phyloP scores from a whole-genome alignment of 768 basidiomycete genomes.

The Tylopilus felleus region DNA sequence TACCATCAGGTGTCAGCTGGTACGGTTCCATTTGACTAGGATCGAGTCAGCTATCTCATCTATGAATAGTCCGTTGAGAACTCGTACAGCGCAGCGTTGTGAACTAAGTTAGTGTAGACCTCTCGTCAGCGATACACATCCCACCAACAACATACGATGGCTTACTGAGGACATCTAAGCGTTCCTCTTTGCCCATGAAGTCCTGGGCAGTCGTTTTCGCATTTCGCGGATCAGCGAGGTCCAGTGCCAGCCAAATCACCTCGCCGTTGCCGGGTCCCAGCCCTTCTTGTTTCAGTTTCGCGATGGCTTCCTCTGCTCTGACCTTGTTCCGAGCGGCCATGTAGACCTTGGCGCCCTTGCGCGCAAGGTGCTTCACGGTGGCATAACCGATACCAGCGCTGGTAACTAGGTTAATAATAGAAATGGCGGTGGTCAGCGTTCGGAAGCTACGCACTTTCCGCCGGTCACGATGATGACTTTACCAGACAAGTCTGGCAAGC shows the following conservation, averaged over 20 bases:
- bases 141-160: background rate
- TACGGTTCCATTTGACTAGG: slow-evolving; percentile 21
- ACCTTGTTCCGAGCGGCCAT: slow-evolving; percentile 49
- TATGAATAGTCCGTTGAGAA: background rate
- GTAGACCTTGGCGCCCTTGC: slow-evolving; percentile 57
- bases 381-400: slow-evolving; percentile 50
- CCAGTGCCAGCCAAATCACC: slow-evolving; percentile 48
- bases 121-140: background rate
- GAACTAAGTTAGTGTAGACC: slow-evolving; percentile 36
- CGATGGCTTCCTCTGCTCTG: slow-evolving; percentile 48
- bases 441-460: slow-evolving; percentile 40
- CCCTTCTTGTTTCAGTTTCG: slow-evolving; percentile 41
- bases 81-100: slow-evolving; percentile 52
- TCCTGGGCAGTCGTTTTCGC: slow-evolving; percentile 48
- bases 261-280: slow-evolving; percentile 43
- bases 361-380: slow-evolving; percentile 50
- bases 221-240: slow-evolving; percentile 46
- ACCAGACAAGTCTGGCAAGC: slow-evolving; percentile 34
- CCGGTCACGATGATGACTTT: slow-evolving; percentile 57
- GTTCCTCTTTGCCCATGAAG: slow-evolving; percentile 46
- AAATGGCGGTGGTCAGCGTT: background rate
- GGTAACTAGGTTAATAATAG: background rate
- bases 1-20: slow-evolving; percentile 28
- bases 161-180: slow-evolving; percentile 54
- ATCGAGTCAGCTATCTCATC: slow-evolving; percentile 7